Percentiles rank a stretch among this genome's conserved stretches.
Evolutionary conservation across 768 basidiomycete genomes (phyloP).

Genomic region (Holtermanniella nyarrowii): DNA sequence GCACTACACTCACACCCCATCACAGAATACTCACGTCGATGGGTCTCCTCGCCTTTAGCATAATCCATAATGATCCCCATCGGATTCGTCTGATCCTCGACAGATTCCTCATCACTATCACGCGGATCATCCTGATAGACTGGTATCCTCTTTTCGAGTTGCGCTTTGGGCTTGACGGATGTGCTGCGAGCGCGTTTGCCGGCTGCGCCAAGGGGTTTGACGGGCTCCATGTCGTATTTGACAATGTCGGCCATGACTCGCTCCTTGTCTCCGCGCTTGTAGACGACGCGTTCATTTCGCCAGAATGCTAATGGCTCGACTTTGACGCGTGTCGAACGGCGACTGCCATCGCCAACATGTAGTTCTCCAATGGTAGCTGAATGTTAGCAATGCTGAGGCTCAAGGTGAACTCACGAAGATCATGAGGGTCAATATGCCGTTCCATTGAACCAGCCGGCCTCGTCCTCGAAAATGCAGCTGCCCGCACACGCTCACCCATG

Average conservation of each 20-base stretch:
- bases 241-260: conserved; percentile 60
- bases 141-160: conserved; percentile 10
- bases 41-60: conserved; percentile 51
- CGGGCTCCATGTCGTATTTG: conserved; percentile 49
- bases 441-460: neutral
- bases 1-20: conserved; percentile 1
- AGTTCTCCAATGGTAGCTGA: conserved; percentile 11
- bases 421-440: neutral
- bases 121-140: conserved; percentile 8
- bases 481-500: neutral
- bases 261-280: conserved; percentile 50
- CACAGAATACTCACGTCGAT: conserved; percentile 55
- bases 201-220: conserved; percentile 45
- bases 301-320: conserved; percentile 76
- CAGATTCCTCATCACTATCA: conserved; percentile 51
- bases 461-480: conserved; percentile 3
- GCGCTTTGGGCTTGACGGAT: conserved; percentile 5
- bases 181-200: conserved; percentile 7
- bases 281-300: conserved; percentile 83
- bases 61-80: conserved; percentile 62
- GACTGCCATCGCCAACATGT: conserved; percentile 29
- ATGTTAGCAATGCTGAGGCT: neutral
- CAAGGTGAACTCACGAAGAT: neutral
- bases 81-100: conserved; percentile 69
- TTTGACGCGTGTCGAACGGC: conserved; percentile 60